These are phyloP conservation scores for Botrytis hyacinthi DNA, from an alignment of 2,329 filamentous ascomycete species.

Conservation along the genomic window DNA sequence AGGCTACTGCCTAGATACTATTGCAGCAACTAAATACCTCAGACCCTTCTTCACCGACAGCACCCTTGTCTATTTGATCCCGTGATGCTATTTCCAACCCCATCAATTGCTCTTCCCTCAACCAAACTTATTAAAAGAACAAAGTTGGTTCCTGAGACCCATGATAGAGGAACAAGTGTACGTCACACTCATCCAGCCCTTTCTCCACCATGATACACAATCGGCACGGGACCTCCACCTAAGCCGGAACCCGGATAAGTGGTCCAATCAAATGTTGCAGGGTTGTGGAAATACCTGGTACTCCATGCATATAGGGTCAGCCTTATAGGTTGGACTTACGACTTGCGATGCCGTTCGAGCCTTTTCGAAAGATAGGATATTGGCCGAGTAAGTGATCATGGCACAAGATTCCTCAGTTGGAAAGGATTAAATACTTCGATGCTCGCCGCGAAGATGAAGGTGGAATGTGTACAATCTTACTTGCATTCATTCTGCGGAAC, in stretches of 20 bases:
- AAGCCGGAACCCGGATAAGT: slow-evolving; percentile 10
- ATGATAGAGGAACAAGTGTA: background rate
- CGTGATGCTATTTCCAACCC: background rate
- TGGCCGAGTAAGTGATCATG: slow-evolving; percentile 19
- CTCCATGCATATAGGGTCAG: slow-evolving; percentile 16
- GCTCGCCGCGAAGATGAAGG: background rate
- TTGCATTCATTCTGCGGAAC: background rate
- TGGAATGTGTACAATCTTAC: background rate
- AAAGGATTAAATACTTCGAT: background rate
- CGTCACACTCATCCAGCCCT: background rate
- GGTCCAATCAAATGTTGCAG: background rate
- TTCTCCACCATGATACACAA: background rate
- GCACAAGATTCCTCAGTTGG: slow-evolving; percentile 13
- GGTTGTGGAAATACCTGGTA: background rate
- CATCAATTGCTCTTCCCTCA: background rate
- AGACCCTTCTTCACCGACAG: background rate
- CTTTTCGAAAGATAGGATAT: slow-evolving; percentile 1
- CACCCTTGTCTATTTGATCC: background rate
- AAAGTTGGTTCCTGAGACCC: background rate
- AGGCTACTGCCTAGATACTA: background rate
- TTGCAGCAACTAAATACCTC: background rate
- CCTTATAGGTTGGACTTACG: slow-evolving; percentile 12
- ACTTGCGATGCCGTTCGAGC: slow-evolving; percentile 3
- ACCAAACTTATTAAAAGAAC: background rate
- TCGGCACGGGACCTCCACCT: background rate